Conservation (phyloP, 1,284 basidiomycete genomes). For the Cryptococcus hybrid region DNA sequence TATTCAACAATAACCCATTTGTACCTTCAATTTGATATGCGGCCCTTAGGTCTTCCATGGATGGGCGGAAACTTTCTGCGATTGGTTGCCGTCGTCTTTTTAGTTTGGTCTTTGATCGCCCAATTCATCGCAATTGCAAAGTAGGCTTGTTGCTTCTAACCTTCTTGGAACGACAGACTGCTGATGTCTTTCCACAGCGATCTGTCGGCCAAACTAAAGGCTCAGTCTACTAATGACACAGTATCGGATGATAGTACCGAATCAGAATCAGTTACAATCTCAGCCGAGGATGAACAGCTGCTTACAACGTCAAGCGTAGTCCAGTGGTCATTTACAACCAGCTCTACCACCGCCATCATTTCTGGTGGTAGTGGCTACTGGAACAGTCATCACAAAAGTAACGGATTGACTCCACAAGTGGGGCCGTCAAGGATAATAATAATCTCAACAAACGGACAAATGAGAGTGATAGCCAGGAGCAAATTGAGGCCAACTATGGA, state of each 20-base stretch:
- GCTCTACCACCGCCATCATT: neutral
- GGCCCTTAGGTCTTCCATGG: slow-evolving; percentile 21
- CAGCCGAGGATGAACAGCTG: neutral
- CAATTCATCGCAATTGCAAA: slow-evolving; percentile 31
- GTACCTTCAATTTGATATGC: slow-evolving; percentile 5
- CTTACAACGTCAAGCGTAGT: neutral
- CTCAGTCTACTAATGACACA: too few relatives aligned
- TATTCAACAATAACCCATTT: too few relatives aligned
- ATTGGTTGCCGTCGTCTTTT: slow-evolving; percentile 19
- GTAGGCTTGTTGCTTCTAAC: slow-evolving; percentile 14
- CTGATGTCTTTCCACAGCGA: neutral
- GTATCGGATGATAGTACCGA: neutral
- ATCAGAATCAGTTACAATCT: neutral
- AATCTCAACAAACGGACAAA: neutral
- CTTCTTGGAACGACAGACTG: neutral
- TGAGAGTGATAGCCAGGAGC: neutral
- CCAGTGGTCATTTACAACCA: neutral
- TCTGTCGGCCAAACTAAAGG: neutral
- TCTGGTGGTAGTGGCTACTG: neutral
- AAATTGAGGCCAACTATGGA: slow-evolving; percentile 13
- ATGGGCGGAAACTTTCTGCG: slow-evolving; percentile 28
- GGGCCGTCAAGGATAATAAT: neutral
- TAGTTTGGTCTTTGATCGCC: slow-evolving; percentile 27
- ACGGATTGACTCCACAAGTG: neutral
- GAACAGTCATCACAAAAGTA: neutral